A percentile compares a stretch with the other conserved stretches of the same genome.
Evolutionary conservation across 129 eudicot species (phyloP).

Genomic region (Gnaphalium uliginosum): DNA sequence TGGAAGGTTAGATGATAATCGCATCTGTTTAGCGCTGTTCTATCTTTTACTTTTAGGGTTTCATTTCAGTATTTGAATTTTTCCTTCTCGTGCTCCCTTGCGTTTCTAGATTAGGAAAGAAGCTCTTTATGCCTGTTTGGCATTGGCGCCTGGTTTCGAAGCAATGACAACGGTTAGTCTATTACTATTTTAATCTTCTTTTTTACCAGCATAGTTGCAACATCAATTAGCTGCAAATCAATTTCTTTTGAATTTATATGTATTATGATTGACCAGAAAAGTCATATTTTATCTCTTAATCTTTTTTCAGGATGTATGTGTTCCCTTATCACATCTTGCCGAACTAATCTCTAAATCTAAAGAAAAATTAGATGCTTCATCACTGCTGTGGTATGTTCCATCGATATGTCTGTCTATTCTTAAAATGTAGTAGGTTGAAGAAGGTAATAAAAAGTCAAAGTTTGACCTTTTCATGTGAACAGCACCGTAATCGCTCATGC

Average conservation of each 20-base stretch:
- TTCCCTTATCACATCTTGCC: constrained; percentile 81
- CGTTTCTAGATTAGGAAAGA: constrained; percentile 89
- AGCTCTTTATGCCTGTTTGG: constrained; percentile 98
- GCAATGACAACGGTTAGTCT: constrained; percentile 89
- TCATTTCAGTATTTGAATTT: neutral
- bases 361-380: constrained; percentile 64
- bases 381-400: constrained; percentile 59
- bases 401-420: neutral
- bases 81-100: neutral
- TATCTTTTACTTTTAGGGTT: neutral
- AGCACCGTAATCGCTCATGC: constrained; percentile 98
- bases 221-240: too few species aligned
- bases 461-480: constrained; percentile 28
- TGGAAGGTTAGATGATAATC: constrained; percentile 68
- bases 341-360: constrained; percentile 85
- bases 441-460: neutral
- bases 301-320: constrained; percentile 80
- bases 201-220: neutral
- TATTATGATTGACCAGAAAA: constrained; percentile 16
- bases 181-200: neutral
- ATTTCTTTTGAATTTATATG: neutral
- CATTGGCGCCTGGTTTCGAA: constrained; percentile 79
- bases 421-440: neutral
- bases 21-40: neutral
- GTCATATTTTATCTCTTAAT: neutral